phyloP scores from a whole-genome alignment of 768 basidiomycete genomes.

The Dendrothele bispora region DNA sequence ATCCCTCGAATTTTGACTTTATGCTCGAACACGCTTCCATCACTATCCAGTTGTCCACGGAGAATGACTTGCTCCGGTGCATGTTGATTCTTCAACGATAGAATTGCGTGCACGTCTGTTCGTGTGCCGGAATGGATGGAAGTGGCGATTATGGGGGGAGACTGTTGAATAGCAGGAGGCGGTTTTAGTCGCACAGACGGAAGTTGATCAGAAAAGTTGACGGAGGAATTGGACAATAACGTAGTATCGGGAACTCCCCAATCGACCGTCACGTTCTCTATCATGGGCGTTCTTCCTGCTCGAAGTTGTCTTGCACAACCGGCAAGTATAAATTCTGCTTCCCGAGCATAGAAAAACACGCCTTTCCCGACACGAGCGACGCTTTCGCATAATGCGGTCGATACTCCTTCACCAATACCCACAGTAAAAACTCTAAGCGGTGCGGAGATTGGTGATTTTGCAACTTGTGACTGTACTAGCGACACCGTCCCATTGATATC shows the following conservation, averaged over 20 bases:
- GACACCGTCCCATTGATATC: constrained; percentile 18
- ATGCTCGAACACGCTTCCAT: constrained; percentile 26
- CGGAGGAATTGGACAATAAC: constrained; percentile 9
- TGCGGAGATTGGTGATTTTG: constrained; percentile 22
- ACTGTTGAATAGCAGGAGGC: constrained; percentile 34
- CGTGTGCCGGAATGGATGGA: constrained; percentile 37
- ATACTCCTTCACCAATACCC: constrained; percentile 46
- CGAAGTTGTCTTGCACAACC: constrained; percentile 52
- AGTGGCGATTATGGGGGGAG: constrained; percentile 28
- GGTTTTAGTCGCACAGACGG: constrained; percentile 20
- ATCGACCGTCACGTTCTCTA: constrained; percentile 47
- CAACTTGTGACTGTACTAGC: constrained; percentile 31
- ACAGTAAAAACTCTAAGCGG: constrained; percentile 55
- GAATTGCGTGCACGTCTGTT: constrained; percentile 33
- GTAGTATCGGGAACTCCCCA: constrained; percentile 42
- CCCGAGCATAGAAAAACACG: constrained; percentile 43
- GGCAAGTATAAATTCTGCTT: constrained; percentile 43
- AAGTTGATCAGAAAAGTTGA: constrained; percentile 15
- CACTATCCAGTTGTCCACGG: constrained; percentile 35
- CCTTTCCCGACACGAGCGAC: constrained; percentile 60
- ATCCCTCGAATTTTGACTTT: constrained; percentile 29
- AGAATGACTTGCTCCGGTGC: constrained; percentile 33
- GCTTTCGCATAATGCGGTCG: constrained; percentile 49
- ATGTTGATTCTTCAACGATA: constrained; percentile 23
- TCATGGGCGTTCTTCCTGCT: constrained; percentile 47